Conservation (phyloP, 257 asterid genomes). For the Nicotiana otophora region DNA sequence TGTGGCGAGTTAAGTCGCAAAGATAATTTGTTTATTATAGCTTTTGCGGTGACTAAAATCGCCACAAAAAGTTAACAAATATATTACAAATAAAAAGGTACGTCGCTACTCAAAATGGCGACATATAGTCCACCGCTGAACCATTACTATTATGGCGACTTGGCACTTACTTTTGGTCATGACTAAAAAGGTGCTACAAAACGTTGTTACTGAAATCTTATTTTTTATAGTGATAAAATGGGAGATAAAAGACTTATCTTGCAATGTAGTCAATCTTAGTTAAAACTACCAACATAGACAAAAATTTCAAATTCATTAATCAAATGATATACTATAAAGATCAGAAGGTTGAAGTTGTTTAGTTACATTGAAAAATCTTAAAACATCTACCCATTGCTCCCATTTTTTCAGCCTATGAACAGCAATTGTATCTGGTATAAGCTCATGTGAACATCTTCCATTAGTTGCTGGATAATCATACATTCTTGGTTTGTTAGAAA, state of each 20-base stretch:
- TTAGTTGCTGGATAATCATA: conserved; percentile 80
- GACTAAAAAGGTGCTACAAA: no score
- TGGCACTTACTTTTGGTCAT: no score
- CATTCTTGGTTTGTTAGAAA: conserved; percentile 67
- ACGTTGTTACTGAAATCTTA: no score
- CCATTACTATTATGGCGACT: no score
- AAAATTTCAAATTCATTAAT: background rate
- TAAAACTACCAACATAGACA: background rate
- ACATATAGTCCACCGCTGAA: no score
- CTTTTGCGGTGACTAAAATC: no score
- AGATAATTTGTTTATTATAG: no score
- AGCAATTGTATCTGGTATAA: conserved; percentile 58
- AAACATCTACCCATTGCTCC: conserved; percentile 66
- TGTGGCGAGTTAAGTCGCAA: no score
- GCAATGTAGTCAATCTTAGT: background rate
- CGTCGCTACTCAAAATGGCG: no score
- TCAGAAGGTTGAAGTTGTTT: conserved; percentile 32
- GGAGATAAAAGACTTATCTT: background rate
- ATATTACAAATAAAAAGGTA: no score
- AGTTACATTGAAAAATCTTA: conserved; percentile 64
- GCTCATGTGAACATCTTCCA: conserved; percentile 71
- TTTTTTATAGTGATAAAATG: no score
- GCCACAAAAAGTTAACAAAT: no score
- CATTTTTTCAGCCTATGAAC: conserved; percentile 66
- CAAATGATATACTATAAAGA: conserved; percentile 28